A percentile compares a stretch with the other conserved stretches of the same genome.
Conservation (phyloP, 768 basidiomycete species). For the Collybiopsis confluens region DNA sequence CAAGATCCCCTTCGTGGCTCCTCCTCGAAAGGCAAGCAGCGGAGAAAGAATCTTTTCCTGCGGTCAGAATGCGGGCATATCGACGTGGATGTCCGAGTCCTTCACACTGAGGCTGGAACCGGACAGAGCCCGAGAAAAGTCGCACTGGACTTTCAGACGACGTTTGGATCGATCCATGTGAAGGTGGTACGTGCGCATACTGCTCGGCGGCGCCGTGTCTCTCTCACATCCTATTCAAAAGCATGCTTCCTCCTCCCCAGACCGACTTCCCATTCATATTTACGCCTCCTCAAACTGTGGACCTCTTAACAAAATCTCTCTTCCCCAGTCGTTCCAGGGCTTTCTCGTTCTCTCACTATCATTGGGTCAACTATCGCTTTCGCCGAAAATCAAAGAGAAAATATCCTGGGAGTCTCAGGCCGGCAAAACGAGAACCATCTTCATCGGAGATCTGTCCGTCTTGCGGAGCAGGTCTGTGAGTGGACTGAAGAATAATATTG, state of each 20-base stretch:
- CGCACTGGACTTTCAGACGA: neutral
- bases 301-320: neutral
- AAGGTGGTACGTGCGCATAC: neutral
- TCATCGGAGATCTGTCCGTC: neutral
- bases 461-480: neutral
- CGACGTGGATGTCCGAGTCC: neutral
- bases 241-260: neutral
- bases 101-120: neutral
- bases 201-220: neutral
- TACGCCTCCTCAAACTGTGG: conserved; percentile 3
- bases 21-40: neutral
- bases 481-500: neutral
- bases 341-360: neutral
- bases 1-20: neutral
- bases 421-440: neutral
- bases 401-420: neutral
- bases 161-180: neutral
- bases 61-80: neutral
- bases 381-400: neutral
- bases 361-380: neutral
- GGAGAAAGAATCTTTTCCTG: neutral
- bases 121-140: neutral
- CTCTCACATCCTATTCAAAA: too few species aligned
- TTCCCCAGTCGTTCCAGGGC: neutral
- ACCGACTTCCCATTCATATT: neutral